Evolutionary conservation across 73 alveolate genomes (phyloP).

Genomic region (Paramecium sexaurelia): DNA sequence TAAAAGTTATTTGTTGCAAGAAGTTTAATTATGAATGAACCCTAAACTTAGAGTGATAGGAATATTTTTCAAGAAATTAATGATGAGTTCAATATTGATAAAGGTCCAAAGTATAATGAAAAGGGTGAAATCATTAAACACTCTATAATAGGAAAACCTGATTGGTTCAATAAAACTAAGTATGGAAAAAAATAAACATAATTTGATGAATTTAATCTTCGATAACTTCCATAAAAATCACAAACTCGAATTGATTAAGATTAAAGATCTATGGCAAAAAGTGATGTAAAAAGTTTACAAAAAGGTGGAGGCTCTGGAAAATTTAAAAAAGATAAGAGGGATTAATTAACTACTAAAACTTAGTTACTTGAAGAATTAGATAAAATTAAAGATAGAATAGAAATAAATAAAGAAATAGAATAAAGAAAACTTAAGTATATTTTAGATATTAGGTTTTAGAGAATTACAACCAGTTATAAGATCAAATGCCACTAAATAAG

Average conservation of each 20-base stretch:
- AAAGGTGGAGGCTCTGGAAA: slow-evolving; percentile 33
- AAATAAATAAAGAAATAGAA: neutral
- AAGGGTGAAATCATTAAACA: slow-evolving; percentile 39
- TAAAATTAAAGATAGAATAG: slow-evolving; percentile 9
- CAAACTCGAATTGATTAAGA: slow-evolving; percentile 1
- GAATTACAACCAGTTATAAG: neutral
- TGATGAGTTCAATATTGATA: slow-evolving; percentile 12
- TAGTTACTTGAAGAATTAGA: slow-evolving; percentile 34
- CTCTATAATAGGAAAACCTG: slow-evolving; percentile 35
- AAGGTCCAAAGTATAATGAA: slow-evolving; percentile 27
- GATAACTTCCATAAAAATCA: neutral
- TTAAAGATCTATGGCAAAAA: slow-evolving; percentile 44
- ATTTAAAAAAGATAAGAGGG: slow-evolving; percentile 15
- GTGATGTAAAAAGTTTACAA: slow-evolving; percentile 18
- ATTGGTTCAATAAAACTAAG: slow-evolving; percentile 30
- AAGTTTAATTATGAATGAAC: slow-evolving; percentile 9
- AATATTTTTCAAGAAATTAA: slow-evolving; percentile 11
- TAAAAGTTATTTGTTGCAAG: neutral
- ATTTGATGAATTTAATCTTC: slow-evolving; percentile 32
- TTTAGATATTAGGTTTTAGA: neutral
- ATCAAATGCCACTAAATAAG: neutral
- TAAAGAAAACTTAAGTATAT: neutral
- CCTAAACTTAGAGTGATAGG: slow-evolving; percentile 10
- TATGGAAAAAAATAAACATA: slow-evolving; percentile 22
- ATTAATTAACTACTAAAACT: slow-evolving; percentile 13